Percentiles rank a stretch among this genome's conserved stretches.
These are phyloP conservation scores for Madurella mycetomatis DNA, from an alignment of 2,329 filamentous ascomycete genomes.

Conservation along the genomic window DNA sequence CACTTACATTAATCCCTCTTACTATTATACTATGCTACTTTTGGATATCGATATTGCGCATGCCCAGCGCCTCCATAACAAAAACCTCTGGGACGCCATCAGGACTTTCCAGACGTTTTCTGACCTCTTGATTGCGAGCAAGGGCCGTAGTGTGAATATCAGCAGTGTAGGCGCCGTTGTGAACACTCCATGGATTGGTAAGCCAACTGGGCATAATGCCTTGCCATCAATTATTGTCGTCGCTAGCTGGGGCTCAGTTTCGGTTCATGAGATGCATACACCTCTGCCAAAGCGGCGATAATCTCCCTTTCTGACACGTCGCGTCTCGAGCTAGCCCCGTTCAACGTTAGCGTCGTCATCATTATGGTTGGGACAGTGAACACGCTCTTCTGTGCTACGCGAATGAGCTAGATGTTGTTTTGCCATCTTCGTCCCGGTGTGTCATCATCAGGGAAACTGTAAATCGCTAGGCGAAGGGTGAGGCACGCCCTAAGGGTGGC, in stretches of 20 bases:
- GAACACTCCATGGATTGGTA: conserved; percentile 20
- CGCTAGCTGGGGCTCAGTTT: too few relatives aligned
- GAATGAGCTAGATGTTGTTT: neutral
- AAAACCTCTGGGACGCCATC: conserved; percentile 39
- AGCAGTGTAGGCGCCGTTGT: conserved; percentile 12
- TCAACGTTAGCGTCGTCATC: conserved; percentile 23
- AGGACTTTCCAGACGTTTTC: conserved; percentile 35
- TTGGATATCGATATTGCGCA: conserved; percentile 34
- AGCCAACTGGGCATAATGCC: neutral
- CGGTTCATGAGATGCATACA: conserved; percentile 1
- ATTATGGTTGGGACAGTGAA: conserved; percentile 16
- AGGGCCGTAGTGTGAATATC: conserved; percentile 27
- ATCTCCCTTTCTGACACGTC: conserved; percentile 16
- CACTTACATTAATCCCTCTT: too few relatives aligned
- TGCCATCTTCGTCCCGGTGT: conserved; percentile 2
- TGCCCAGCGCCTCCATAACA: conserved; percentile 36
- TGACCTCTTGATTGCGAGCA: conserved; percentile 28
- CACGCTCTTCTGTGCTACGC: neutral
- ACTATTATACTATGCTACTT: conserved; percentile 28
- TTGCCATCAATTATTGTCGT: too few relatives aligned
- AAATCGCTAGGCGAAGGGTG: neutral
- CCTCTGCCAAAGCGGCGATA: conserved; percentile 19
- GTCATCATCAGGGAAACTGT: neutral
- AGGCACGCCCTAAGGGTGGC: neutral
- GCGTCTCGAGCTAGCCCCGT: conserved; percentile 19